These are phyloP conservation scores for Solanum infundibuliforme DNA, from an alignment of 257 asterid genomes.

Conservation along the genomic window DNA sequence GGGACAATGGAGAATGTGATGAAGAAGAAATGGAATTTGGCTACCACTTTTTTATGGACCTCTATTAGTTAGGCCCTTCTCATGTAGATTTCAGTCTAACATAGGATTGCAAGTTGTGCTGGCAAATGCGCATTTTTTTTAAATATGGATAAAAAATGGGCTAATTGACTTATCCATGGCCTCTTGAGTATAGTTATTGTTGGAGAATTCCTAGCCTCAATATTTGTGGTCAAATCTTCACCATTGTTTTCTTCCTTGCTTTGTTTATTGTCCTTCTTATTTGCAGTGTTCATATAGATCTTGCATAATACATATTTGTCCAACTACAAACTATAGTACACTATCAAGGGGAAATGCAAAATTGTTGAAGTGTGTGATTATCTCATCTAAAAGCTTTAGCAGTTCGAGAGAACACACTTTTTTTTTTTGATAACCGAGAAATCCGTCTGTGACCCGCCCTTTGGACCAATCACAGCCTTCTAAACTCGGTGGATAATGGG, in stretches of 20 bases:
- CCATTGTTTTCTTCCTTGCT: not conserved
- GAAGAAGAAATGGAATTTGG: conserved; percentile 72
- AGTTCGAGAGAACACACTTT: too few species aligned
- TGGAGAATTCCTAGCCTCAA: not conserved
- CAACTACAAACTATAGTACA: too few species aligned
- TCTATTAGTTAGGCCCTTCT: not conserved
- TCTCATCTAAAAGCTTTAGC: too few species aligned
- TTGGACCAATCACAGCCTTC: too few species aligned
- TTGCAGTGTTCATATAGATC: not conserved
- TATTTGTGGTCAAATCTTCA: not conserved
- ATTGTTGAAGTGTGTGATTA: too few species aligned
- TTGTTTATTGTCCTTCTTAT: not conserved
- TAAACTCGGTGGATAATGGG: too few species aligned
- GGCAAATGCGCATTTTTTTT: not conserved
- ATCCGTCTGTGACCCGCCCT: too few species aligned
- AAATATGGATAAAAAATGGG: not conserved
- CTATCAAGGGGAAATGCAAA: too few species aligned
- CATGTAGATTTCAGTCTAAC: not conserved
- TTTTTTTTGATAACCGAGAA: too few species aligned
- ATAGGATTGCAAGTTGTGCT: not conserved
- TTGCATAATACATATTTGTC: not conserved
- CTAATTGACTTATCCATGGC: not conserved
- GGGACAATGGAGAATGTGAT: conserved; percentile 35
- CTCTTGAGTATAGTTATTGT: not conserved
- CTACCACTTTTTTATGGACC: not conserved